These are phyloP conservation scores for Cadophora sp. DNA, from an alignment of 2,329 filamentous ascomycete genomes.

Conservation along the genomic window DNA sequence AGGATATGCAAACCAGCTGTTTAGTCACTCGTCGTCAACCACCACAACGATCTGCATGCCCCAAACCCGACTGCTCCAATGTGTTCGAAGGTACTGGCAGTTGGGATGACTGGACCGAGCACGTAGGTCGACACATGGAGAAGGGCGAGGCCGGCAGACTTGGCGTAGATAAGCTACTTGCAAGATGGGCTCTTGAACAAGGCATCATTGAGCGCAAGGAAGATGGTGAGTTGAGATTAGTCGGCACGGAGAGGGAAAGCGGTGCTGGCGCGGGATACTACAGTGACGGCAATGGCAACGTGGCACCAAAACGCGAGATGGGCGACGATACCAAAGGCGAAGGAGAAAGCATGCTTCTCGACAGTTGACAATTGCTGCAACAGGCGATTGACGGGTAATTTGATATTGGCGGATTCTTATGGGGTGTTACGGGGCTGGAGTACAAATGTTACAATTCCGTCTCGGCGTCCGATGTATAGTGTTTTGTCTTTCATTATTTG, in stretches of 20 bases:
- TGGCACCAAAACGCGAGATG: constrained; percentile 36
- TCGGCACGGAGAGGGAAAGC: constrained; percentile 49
- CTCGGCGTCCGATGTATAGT: constrained; percentile 2
- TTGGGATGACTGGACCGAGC: constrained; percentile 93
- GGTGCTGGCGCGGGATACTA: constrained; percentile 41
- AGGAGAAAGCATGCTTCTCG: constrained; percentile 39
- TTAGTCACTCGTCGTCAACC: constrained; percentile 71
- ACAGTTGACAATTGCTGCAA: constrained; percentile 30
- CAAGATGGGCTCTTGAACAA: constrained; percentile 68
- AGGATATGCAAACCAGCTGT: constrained; percentile 77
- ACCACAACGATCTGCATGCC: constrained; percentile 75
- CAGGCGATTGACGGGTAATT: constrained; percentile 11
- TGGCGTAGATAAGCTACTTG: constrained; percentile 63
- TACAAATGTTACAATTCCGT: constrained; percentile 2
- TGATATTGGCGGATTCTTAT: neutral
- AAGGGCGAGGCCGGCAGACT: constrained; percentile 66
- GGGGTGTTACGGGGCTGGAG: neutral
- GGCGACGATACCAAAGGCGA: constrained; percentile 35
- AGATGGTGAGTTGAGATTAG: constrained; percentile 63
- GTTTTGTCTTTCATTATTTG: neutral
- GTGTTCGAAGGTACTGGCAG: constrained; percentile 74
- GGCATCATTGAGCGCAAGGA: constrained; percentile 65
- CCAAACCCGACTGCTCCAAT: constrained; percentile 72
- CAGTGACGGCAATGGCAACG: constrained; percentile 41
- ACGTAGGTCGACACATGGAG: constrained; percentile 90